A percentile compares a stretch with the other conserved stretches of the same genome.
These are phyloP conservation scores for Elymus sibiricus DNA, from an alignment of 176 grass and related monocot genomes.

Conservation along the genomic window DNA sequence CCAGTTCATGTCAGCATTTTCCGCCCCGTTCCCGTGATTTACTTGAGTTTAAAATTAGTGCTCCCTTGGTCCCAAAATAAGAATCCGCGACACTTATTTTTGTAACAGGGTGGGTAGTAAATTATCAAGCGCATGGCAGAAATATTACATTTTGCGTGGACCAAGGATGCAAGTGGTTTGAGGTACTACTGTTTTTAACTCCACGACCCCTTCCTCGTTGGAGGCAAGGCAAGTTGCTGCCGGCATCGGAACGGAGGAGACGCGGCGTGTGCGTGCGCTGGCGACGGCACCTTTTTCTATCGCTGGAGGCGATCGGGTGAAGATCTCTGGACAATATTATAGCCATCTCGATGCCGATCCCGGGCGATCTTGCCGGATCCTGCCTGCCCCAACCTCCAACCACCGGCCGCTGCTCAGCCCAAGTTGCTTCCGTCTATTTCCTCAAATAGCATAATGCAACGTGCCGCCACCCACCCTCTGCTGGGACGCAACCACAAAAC, in stretches of 20 bases:
- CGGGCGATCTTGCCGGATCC: constrained; percentile 42
- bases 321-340: constrained; percentile 32
- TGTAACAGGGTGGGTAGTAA: too few species aligned
- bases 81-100: too few species aligned
- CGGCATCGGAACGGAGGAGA: not conserved
- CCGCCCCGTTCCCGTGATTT: too few species aligned
- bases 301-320: not conserved
- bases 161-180: too few species aligned
- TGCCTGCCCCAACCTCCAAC: not conserved
- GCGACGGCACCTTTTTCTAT: not conserved
- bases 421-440: constrained; percentile 16
- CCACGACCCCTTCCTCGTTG: not conserved
- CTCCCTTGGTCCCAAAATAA: too few species aligned
- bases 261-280: not conserved
- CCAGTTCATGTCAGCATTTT: too few species aligned
- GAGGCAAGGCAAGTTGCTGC: not conserved
- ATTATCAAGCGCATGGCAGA: too few species aligned
- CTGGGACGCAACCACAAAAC: not conserved
- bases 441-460: not conserved
- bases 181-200: too few species aligned
- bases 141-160: too few species aligned
- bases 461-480: not conserved
- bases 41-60: too few species aligned
- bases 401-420: not conserved
- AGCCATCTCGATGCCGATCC: constrained; percentile 10